Evolutionary conservation across 176 grass and related monocot genomes (phyloP).

Genomic region (Pontederia paniculata): DNA sequence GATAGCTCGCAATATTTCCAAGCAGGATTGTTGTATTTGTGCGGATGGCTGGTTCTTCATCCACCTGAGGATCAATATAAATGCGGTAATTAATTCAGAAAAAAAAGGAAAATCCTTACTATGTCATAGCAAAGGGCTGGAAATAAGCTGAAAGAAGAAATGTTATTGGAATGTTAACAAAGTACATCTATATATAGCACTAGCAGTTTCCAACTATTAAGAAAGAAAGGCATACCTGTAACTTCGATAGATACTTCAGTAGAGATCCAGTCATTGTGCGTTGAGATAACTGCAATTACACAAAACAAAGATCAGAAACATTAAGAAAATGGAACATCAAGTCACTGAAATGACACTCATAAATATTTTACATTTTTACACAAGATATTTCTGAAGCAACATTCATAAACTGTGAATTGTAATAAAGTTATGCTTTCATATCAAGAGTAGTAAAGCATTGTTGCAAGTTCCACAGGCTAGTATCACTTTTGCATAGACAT

Average conservation of each 20-base stretch:
- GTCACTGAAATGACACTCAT: background rate
- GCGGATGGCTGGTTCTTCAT: conserved; percentile 93
- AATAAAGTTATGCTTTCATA: no score
- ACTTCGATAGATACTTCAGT: conserved; percentile 98
- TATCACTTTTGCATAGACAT: no score
- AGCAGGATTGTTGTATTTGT: conserved; percentile 98
- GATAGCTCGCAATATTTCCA: conserved; percentile 89
- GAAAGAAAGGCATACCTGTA: conserved; percentile 49
- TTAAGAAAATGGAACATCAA: background rate
- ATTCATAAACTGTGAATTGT: no score
- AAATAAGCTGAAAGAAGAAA: background rate
- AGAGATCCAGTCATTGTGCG: conserved; percentile 93
- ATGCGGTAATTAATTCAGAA: conserved; percentile 4
- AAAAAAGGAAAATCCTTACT: conserved; percentile 13
- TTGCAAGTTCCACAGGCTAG: no score
- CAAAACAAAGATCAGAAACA: conserved; percentile 10
- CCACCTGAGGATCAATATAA: conserved; percentile 40
- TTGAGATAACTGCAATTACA: conserved; percentile 80
- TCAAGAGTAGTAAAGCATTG: no score
- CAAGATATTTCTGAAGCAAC: no score
- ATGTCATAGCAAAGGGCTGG: no score
- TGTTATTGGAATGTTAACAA: background rate
- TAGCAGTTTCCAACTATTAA: no score
- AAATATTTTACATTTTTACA: no score
- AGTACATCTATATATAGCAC: no score